Evolutionary conservation across 1,284 basidiomycete genomes (phyloP).

Genomic region (Trichosporon sp.): DNA sequence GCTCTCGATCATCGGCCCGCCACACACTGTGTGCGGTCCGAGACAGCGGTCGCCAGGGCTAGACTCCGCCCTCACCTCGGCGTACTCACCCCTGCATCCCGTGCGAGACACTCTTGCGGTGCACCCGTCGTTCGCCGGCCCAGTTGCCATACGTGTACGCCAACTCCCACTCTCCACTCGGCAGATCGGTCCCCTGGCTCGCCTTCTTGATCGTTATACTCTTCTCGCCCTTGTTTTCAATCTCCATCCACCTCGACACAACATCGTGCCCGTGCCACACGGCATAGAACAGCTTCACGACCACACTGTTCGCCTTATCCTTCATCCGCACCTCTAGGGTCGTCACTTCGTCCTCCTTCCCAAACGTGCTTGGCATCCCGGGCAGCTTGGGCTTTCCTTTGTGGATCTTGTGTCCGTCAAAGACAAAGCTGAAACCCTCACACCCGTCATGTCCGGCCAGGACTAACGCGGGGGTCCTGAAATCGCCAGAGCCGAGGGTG

Average conservation of each 20-base stretch:
- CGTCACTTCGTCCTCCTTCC: conserved; percentile 25
- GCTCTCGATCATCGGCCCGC: too few species aligned
- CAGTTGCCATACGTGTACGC: conserved; percentile 40
- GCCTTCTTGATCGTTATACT: conserved; percentile 34
- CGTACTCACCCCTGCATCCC: conserved; percentile 42
- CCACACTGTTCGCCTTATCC: conserved; percentile 30
- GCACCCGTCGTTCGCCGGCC: conserved; percentile 35
- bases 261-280: conserved; percentile 34
- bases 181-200: conserved; percentile 38
- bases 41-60: too few species aligned
- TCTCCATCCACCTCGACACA: conserved; percentile 30
- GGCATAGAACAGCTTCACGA: conserved; percentile 35
- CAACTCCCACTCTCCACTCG: conserved; percentile 37
- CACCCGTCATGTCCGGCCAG: conserved; percentile 29
- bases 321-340: conserved; percentile 35
- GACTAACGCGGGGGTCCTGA: conserved; percentile 39
- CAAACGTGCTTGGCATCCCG: conserved; percentile 40
- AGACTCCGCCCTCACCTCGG: neutral
- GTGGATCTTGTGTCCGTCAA: conserved; percentile 28
- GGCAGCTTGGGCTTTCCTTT: conserved; percentile 34
- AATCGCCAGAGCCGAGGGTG: conserved; percentile 42
- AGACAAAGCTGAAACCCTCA: conserved; percentile 35
- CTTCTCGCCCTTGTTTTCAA: conserved; percentile 33
- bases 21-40: too few species aligned
- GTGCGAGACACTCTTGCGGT: conserved; percentile 32